A percentile compares a stretch with the other conserved stretches of the same genome.
These are phyloP conservation scores for Tolypocladium paradoxum DNA, from an alignment of 2,329 filamentous ascomycete genomes.

Conservation along the genomic window DNA sequence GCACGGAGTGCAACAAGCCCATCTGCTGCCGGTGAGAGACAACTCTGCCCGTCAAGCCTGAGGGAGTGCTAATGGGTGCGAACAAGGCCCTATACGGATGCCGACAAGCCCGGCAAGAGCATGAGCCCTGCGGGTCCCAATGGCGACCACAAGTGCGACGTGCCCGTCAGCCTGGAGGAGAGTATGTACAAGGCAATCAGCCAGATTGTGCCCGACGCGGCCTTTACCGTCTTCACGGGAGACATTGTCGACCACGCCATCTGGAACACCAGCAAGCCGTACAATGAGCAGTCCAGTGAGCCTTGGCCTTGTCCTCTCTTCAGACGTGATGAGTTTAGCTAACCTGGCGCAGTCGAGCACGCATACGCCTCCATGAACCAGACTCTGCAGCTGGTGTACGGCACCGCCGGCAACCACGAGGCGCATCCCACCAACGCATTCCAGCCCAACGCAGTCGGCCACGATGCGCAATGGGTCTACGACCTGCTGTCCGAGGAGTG, in stretches of 20 bases:
- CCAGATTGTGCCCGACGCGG: slow-evolving; percentile 31
- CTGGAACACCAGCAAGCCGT: slow-evolving; percentile 30
- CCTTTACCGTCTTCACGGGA: slow-evolving; percentile 48
- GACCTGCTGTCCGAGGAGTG: slow-evolving; percentile 34
- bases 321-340: neutral
- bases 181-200: slow-evolving; percentile 45
- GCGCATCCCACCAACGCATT: slow-evolving; percentile 39
- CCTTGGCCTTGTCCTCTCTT: neutral
- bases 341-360: slow-evolving; percentile 21
- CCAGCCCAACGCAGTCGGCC: slow-evolving; percentile 25
- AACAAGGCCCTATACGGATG: slow-evolving; percentile 30
- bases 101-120: slow-evolving; percentile 36
- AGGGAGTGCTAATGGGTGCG: slow-evolving; percentile 3
- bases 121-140: slow-evolving; percentile 38
- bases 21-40: slow-evolving; percentile 42
- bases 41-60: too few relatives aligned
- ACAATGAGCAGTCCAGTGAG: slow-evolving; percentile 21
- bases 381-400: slow-evolving; percentile 33
- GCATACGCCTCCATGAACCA: slow-evolving; percentile 35
- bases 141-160: slow-evolving; percentile 43
- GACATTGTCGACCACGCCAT: slow-evolving; percentile 44
- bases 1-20: slow-evolving; percentile 43
- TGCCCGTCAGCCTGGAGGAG: slow-evolving; percentile 37
- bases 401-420: slow-evolving; percentile 47
- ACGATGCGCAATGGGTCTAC: slow-evolving; percentile 41